Base-by-base conservation (phyloP, 116 monocot genomes). In the Posidonia oceanica region DNA sequence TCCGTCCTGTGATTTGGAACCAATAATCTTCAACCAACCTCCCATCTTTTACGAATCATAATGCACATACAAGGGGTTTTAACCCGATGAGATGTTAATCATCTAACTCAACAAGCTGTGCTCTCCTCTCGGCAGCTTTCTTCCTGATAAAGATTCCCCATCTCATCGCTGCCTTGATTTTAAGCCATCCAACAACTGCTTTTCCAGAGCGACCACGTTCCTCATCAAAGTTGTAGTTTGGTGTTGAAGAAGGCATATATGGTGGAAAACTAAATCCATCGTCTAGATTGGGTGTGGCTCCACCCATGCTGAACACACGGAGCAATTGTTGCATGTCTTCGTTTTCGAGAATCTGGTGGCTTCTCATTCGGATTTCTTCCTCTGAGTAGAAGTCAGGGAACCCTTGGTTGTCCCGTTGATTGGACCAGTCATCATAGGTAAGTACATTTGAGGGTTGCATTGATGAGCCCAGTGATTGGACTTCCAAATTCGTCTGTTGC, bases 91-190 rank as follows among this genome's bases (percentile, higher is more conserved):
- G 65, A 41, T 11, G 57, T 53, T 59, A 77, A 59, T 85, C 78
- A 7, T 85, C 91, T 52, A 92, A 69, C 76, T 88, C 91, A 58
- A 92, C 71, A 52, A 92, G 81, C 63, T 92, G 87, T 60, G 88
- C 88, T 39, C 72, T 57, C 59, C 78, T 85, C 69, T 85, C 88
- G 3, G 88, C 88, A 14, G 91, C 91, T 69, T 88, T 92, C 78
- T 92, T 92, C 60, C 91, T 75, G n/a, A 92, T 72, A 72, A 92
- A 92, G 60, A 92, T 92, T 8, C 91, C 91, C 91, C 91, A 92
- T 55, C 91, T 78, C 91, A 92, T 92, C 3, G 88, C 88, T 5
- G 91, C 91, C 79, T 92, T 92, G 58, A 92, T 85, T 74, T 92
- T 92, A n/a, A 92, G 85, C 91, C 91, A 92, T 7, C 91, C 91